Conservation (phyloP, 805 yeast species). For the Metschnikowia lachancei region DNA sequence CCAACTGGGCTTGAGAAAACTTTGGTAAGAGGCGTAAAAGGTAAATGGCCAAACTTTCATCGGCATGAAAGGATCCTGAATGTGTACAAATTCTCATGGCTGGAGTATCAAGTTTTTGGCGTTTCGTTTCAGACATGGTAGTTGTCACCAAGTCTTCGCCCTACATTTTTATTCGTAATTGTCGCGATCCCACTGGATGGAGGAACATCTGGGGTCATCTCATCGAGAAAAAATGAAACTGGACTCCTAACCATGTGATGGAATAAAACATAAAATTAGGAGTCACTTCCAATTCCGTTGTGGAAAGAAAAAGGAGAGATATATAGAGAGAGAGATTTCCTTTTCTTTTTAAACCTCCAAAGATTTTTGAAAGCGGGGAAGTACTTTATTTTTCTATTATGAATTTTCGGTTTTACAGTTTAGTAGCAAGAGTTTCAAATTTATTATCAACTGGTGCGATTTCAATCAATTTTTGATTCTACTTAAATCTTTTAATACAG, state of each 20-base stretch:
- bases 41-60: constrained; percentile 90
- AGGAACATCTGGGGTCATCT: constrained; percentile 3
- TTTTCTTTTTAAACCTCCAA: no score
- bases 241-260: background rate
- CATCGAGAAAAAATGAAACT: background rate
- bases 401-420: no score
- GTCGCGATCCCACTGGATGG: constrained; percentile 14
- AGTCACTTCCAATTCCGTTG: constrained; percentile 2
- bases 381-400: no score
- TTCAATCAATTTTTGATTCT: no score
- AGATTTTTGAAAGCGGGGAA: no score
- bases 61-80: constrained; percentile 95
- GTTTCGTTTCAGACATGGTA: constrained; percentile 23
- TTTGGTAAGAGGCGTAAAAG: constrained; percentile 73
- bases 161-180: constrained; percentile 6
- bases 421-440: no score
- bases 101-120: constrained; percentile 17
- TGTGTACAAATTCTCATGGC: constrained; percentile 75
- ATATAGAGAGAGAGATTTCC: no score
- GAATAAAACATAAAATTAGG: background rate
- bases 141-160: constrained; percentile 5
- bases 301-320: no score
- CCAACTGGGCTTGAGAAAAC: constrained; percentile 61
- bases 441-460: no score
- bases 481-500: no score